Evolutionary conservation across 331 rosid species (phyloP), one percentile per base, ranked within the genome.

Genomic region (Dryas integrifolia): DNA sequence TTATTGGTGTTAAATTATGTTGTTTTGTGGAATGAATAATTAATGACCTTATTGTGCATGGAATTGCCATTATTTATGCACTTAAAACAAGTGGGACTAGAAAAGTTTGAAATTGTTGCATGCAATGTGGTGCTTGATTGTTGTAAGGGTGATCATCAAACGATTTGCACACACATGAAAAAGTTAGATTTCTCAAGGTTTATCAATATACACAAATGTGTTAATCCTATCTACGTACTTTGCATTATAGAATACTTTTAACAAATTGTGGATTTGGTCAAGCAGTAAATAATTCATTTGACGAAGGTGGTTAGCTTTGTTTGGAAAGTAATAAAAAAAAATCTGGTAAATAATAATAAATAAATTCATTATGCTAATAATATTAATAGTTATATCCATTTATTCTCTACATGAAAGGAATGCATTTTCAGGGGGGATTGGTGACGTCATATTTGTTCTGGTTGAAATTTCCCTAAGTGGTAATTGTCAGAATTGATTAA

Each of bases 41-140:
- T 64, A 64, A 41, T 43, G 51, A 43, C 15, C 15, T 64, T n/a
- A 44, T 16, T 43, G 49, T 64, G 50, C 39, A 9, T 2, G 52
- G 52, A 43, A 15, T 64, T 64, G 50, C 10, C 15, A 39, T 61
- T 15, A 30, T 38, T 39, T 8, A 38, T 61, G 21, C 10, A 59
- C 47, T 61, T 14, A 61, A 38, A 14, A 41, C 11, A 40, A 61
- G 7, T 40, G 7, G 65, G 65, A 59, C 16, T 59, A 9, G 35
- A 59, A 35, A 3, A 14, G 21, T 9, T 9, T 4, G 18, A 40
- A 59, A 59, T 35, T 59, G 45, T 1, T 38, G 43, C 45, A 13
- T 59, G 63, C 41, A 58, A 58, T 26, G 43, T 24, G 43, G 63
- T 58, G 26, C 38, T 58, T 26, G n/a, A 58, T 58, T 58, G 63